phyloP scores from a whole-genome alignment of 108 stramenopile species.

The Nitzschia putrida region DNA sequence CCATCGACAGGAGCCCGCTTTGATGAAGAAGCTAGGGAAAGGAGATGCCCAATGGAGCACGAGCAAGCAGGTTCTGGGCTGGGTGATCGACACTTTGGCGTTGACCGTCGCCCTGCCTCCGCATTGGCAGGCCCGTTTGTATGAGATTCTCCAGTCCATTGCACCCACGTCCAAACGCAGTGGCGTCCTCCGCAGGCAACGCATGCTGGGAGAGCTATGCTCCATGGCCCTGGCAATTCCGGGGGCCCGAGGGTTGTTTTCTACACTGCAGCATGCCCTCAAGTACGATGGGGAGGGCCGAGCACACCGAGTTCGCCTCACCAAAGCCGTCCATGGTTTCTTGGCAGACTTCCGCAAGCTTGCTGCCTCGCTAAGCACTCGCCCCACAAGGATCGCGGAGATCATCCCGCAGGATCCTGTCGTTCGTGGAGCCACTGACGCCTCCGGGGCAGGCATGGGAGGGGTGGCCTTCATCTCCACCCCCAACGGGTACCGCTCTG shows the following conservation, averaged over 20 bases:
- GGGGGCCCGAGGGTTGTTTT: conserved; percentile 38
- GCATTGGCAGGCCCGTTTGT: conserved; percentile 26
- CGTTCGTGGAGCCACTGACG: conserved; percentile 32
- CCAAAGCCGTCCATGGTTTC: conserved; percentile 8
- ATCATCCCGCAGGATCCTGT: conserved; percentile 30
- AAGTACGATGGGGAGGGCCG: not conserved
- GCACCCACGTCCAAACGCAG: conserved; percentile 1
- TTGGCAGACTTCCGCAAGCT: conserved; percentile 29
- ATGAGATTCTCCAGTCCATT: conserved; percentile 16
- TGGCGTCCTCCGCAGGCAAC: conserved; percentile 29
- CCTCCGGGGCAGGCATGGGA: conserved; percentile 34
- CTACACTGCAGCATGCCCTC: conserved; percentile 41
- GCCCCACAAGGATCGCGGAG: conserved; percentile 46
- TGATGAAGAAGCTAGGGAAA: conserved; percentile 45
- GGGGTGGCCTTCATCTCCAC: conserved; percentile 29
- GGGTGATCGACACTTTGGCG: conserved; percentile 28
- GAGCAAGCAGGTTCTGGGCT: conserved; percentile 46
- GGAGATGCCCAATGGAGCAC: conserved; percentile 39
- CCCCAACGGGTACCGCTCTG: not conserved
- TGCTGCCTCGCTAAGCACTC: conserved; percentile 1
- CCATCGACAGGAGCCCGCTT: conserved; percentile 44
- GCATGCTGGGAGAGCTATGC: conserved; percentile 42
- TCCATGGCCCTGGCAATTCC: conserved; percentile 50
- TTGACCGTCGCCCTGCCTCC: conserved; percentile 38
- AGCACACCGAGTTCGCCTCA: conserved; percentile 18